Evolutionary conservation across 257 asterid genomes (phyloP), one percentile per base, ranked within the genome.

Genomic region (Hygrophila difformis): DNA sequence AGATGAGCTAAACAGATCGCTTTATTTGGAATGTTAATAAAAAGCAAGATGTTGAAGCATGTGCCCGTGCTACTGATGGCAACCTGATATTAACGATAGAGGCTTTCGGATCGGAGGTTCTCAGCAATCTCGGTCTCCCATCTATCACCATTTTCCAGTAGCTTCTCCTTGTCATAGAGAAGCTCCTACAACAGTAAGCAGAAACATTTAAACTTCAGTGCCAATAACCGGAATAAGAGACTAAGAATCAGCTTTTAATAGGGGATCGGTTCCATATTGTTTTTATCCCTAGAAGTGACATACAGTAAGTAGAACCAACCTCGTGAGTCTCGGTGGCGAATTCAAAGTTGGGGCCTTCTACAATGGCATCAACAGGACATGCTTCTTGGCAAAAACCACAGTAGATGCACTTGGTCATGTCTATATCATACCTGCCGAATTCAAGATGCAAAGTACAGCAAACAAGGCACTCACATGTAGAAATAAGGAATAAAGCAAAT

Each of bases 371-470:
- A 8, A 88, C 95, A 11, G 97, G 97, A 63, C 95, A 88, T 15
- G 97, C 95, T 64, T 88, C 97, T 84, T 84, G 97, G 75, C 95
- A 84, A 53, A 88, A 88, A 41, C 97, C 97, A 50, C 93, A 88
- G 71, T 88, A 88, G 63, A 88, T 84, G 79, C 94, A 84, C 69
- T 81, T 88, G 18, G 95, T 84, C 97, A 88, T 88, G 75, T 88
- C 95, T 47, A 81, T 88, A 56, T 88, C 95, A 47, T 87, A 87
- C 77, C 95, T 85, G 72, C 35, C 28, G 35, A 38, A 46, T 64
- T 49, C 17, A 46, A 47, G 19, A 45, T 1, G 44, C 15, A 13
- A 3, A 34, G 29, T 12, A 22, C 24, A 18, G 18, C 34, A 18
- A 7, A 39, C 18, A 36, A 1, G 21, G 11, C 12, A 43, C 5